Base-by-base conservation (phyloP, 192 early-diverging fungal species). In the Linnemannia schmuckeri region DNA sequence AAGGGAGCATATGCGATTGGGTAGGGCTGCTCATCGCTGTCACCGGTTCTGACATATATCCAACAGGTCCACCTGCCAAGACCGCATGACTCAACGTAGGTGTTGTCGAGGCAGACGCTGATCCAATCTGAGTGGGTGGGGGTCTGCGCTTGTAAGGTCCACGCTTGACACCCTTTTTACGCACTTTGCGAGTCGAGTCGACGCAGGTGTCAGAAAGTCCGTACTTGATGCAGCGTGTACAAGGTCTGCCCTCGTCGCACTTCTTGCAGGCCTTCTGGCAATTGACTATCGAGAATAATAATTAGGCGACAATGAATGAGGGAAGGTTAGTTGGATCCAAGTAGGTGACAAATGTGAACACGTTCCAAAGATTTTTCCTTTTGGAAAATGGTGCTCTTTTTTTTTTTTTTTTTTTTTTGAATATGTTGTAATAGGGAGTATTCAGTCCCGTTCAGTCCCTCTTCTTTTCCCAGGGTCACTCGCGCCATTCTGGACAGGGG, bases 201-300 rank as follows among this genome's bases (percentile, higher is more conserved):
- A 91, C 89, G 80, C 96, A 96, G 5, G 93, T 89, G 40, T 90
- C 92, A 1, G 90, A 88, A 20, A 97, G 82, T 40, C 91, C 90
- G 75, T 94, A 93, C 77, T 94, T 93, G 57, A 94, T 82, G 81
- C 97, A 98, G 20, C 97, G 92, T 80, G 88, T 84, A 81, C 97
- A 97, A 9, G 97, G 97, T 70, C 97, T 87, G 20, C 81, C 93
- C 46, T 94, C 93, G 80, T 96, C 96, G 86, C 97, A 97, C 83
- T 97, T 97, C 86, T 98, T 98, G 89, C 96, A 97, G 0, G 96
- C 93, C 61, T 94, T 94, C 86, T 96, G 94, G 75, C 97, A 97
- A 78, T 97, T 95, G n/a, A 95, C 90, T 92, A 81, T 42, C 30
- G 73, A 72, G 63, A 40, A 82, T 46, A 22, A 52, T 17, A 30